Evolutionary conservation across 768 basidiomycete species (phyloP).

Genomic region (Suillus alpinus): DNA sequence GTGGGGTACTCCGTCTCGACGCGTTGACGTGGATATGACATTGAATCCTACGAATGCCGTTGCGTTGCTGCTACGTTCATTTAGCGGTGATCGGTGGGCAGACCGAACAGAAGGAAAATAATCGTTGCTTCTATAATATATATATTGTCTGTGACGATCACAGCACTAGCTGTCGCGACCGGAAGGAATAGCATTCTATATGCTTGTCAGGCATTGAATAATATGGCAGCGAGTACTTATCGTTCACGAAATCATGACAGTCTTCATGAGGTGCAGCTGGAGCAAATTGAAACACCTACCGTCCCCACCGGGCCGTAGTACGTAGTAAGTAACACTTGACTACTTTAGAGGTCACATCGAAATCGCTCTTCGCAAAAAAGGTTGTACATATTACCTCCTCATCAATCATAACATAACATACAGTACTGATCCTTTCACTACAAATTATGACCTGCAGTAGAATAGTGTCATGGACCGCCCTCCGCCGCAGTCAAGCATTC

Average conservation of each 20-base stretch:
- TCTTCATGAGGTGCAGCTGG: background rate
- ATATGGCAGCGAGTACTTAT: no score
- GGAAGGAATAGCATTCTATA: background rate
- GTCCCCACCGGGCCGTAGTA: background rate
- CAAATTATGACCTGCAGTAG: background rate
- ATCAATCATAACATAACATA: background rate
- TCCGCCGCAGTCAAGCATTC: background rate
- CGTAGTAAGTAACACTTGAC: no score
- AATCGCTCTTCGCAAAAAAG: background rate
- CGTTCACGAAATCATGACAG: background rate
- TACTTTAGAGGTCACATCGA: background rate
- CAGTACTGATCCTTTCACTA: background rate
- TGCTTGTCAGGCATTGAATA: background rate
- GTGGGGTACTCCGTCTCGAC: background rate
- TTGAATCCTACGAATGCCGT: background rate
- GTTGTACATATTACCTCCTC: background rate
- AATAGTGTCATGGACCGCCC: background rate
- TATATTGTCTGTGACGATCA: background rate
- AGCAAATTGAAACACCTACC: background rate
- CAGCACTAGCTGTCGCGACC: background rate
- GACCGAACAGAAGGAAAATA: background rate
- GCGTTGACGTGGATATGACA: background rate
- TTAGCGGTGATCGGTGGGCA: background rate
- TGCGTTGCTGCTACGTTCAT: background rate
- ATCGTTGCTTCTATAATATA: background rate